Evolutionary conservation across 345 rosid genomes (phyloP).

Genomic region (Acer campestre): DNA sequence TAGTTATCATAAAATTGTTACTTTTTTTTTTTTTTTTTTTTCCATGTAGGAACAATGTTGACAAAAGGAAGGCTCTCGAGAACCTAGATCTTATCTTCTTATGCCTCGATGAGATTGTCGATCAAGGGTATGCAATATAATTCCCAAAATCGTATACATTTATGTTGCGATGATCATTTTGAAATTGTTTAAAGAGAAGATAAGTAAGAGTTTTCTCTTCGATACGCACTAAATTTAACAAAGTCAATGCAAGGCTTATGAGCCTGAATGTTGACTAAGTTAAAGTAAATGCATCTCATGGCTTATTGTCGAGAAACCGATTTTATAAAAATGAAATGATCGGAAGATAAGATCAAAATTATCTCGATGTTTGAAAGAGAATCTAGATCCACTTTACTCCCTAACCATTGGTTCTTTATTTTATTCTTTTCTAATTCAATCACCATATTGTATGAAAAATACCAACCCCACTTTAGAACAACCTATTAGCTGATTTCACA

Average conservation of each 20-base stretch:
- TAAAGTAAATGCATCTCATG: no score
- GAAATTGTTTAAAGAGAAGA: no score
- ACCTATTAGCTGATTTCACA: neutral
- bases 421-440: neutral
- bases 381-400: neutral
- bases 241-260: no score
- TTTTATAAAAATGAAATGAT: no score
- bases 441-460: neutral
- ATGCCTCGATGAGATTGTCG: constrained; percentile 89
- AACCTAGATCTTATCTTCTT: constrained; percentile 82
- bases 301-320: no score
- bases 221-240: no score
- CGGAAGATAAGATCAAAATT: neutral
- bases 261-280: no score
- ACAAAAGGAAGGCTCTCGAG: constrained; percentile 89
- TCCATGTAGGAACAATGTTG: constrained; percentile 64
- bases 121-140: constrained; percentile 64
- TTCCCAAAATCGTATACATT: neutral
- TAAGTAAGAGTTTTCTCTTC: no score
- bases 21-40: neutral
- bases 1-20: neutral
- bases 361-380: neutral
- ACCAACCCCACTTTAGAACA: neutral
- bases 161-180: no score
- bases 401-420: neutral